Evolutionary conservation across 164 flowering plant genomes (phyloP), one percentile per base, ranked within the genome.

Genomic region (Vitis amurensis): DNA sequence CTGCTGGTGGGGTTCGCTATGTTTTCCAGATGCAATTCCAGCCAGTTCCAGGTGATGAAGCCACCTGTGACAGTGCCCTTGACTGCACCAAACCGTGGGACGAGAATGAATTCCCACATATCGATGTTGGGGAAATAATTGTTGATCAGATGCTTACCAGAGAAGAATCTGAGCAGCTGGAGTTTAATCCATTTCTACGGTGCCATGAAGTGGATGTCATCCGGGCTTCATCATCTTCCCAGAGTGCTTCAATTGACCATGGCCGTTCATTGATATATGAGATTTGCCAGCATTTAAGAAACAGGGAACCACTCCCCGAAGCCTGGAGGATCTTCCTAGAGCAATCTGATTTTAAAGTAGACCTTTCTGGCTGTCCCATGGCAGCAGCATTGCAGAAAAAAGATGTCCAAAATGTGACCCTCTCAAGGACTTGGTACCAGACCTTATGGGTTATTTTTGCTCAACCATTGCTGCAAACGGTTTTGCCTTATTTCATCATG

Each of bases 71-170:
- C 11, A 49, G 9, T 15, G 86, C 75, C 16, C 85, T 91, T 9
- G 96, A 91, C 70, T 89, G 93, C 83, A 91, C 91, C n/a, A 79
- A 67, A 64, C 91, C 96, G 47, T 91, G 96, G 96, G 86, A 89
- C 63, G 87, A 84, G 48, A 5, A 65, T 2, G 74, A 86, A 66
- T 87, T 79, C 65, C 96, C 96, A 2, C 79, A 76, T 50, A 57
- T 86, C 2, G 88, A 89, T 52, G 76, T 87, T 4, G 93, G 96
- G 23, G 86, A 82, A 78, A 80, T 91, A 9, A 68, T 49, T 3
- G 76, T 89, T 50, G 78, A 85, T 60, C 76, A 81, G 59, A 86
- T 63, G 63, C 88, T 87, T 47, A 79, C 82, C 23, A 67, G 37
- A 10, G 79, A 81, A 81, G 87, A 87, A 67, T 82, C 93, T 8